Percentiles rank a stretch among this genome's conserved stretches.
Evolutionary conservation across 176 grass and related monocot species (phyloP).

Genomic region (Sorghum bicolor): DNA sequence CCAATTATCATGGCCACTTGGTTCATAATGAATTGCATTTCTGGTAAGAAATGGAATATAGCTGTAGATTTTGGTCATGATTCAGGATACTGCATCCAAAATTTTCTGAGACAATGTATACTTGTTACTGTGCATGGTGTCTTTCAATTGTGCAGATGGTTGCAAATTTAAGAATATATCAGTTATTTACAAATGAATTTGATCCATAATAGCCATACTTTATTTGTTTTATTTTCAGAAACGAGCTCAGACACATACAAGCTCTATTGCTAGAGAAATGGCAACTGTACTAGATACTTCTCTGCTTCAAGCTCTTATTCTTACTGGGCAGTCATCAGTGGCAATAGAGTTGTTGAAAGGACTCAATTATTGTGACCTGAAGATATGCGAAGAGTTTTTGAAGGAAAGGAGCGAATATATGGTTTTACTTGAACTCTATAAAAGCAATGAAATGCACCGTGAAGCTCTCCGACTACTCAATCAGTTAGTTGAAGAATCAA

Average conservation of each 20-base stretch:
- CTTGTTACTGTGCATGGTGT: background rate
- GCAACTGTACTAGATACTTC: slow-evolving; percentile 85
- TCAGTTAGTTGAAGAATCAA: slow-evolving; percentile 88
- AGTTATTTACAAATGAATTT: slow-evolving; percentile 9
- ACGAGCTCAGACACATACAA: slow-evolving; percentile 57
- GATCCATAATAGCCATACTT: slow-evolving; percentile 24
- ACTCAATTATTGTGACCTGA: slow-evolving; percentile 89
- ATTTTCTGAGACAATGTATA: background rate
- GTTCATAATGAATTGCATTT: background rate
- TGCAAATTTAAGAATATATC: slow-evolving; percentile 12
- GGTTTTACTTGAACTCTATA: slow-evolving; percentile 90
- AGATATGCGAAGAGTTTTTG: slow-evolving; percentile 86
- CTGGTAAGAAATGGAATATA: background rate
- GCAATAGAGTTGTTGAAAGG: slow-evolving; percentile 65
- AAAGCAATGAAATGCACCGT: slow-evolving; percentile 82
- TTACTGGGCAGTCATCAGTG: slow-evolving; percentile 65
- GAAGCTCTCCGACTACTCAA: slow-evolving; percentile 90
- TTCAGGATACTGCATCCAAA: slow-evolving; percentile 13
- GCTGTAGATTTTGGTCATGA: slow-evolving; percentile 4
- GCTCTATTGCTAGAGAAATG: slow-evolving; percentile 92
- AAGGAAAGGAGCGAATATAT: slow-evolving; percentile 72
- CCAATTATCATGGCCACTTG: background rate
- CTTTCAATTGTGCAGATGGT: slow-evolving; percentile 19
- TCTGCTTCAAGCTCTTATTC: slow-evolving; percentile 95
- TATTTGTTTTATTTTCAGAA: slow-evolving; percentile 51